Evolutionary conservation across 345 rosid species (phyloP).

Genomic region (Citrus sinensis): DNA sequence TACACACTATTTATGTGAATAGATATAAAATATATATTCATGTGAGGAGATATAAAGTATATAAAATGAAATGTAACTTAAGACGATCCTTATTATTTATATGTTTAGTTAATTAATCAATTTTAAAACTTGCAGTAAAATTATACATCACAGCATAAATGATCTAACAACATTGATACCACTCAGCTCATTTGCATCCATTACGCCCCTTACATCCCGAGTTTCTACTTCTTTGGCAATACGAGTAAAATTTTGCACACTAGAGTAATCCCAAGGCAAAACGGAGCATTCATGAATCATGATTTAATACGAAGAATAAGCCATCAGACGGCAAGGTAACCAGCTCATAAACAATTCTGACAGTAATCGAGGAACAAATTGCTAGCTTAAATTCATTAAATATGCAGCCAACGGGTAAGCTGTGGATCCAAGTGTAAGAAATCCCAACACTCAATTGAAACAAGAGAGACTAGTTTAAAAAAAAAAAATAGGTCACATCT

Average conservation of each 20-base stretch:
- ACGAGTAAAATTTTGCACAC: not conserved
- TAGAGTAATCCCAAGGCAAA: not conserved
- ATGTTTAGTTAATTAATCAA: no score
- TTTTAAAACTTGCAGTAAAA: no score
- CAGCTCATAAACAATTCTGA: constrained; percentile 10
- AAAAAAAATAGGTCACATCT: constrained; percentile 34
- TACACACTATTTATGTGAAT: no score
- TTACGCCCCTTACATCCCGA: no score
- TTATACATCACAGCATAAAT: no score
- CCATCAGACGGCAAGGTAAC: constrained; percentile 1
- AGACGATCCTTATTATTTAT: no score
- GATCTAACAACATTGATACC: not conserved
- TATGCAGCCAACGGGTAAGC: constrained; percentile 2
- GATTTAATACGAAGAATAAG: not conserved
- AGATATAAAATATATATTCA: no score
- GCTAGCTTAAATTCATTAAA: not conserved
- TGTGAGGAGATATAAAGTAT: no score
- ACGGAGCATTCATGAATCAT: not conserved
- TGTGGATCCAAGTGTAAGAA: constrained; percentile 13
- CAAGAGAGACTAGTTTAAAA: not conserved
- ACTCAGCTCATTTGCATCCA: not conserved
- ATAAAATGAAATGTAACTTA: no score
- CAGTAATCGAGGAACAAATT: not conserved
- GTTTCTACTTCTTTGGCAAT: not conserved
- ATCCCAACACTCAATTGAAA: constrained; percentile 7